phyloP scores from a whole-genome alignment of 78 protist species.

The Planoprotostelium fungivorum region DNA sequence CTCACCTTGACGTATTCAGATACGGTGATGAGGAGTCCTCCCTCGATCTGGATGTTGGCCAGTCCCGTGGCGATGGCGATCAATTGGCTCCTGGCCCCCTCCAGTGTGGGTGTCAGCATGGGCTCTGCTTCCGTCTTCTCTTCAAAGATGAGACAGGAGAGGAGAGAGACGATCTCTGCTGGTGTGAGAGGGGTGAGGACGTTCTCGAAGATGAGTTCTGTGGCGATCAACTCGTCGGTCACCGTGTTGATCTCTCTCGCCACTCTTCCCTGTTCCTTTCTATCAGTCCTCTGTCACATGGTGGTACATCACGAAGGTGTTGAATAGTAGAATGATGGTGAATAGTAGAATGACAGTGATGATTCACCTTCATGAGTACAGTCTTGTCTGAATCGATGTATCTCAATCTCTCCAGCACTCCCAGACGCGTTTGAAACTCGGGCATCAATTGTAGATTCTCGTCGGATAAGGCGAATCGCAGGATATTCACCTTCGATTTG shows the following conservation, averaged over 20 bases:
- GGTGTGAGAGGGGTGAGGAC: slow-evolving; percentile 64
- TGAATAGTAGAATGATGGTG: too few species aligned
- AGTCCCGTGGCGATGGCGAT: slow-evolving; percentile 6
- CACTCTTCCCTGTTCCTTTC: slow-evolving; percentile 65
- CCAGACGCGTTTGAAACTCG: slow-evolving; percentile 73
- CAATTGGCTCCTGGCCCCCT: slow-evolving; percentile 16
- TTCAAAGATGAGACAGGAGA: slow-evolving; percentile 68
- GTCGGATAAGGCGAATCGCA: slow-evolving; percentile 32
- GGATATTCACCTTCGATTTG: slow-evolving; percentile 4
- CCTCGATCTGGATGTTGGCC: slow-evolving; percentile 29
- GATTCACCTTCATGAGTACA: slow-evolving; percentile 65
- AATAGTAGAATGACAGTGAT: too few species aligned
- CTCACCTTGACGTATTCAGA: slow-evolving; percentile 7
- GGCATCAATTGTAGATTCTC: slow-evolving; percentile 76
- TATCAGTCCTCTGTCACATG: too few species aligned
- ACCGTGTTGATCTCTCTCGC: slow-evolving; percentile 75
- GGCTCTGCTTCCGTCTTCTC: slow-evolving; percentile 59
- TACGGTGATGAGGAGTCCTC: slow-evolving; percentile 39
- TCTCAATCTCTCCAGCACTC: slow-evolving; percentile 45
- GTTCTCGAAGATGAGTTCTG: slow-evolving; percentile 87
- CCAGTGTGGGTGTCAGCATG: slow-evolving; percentile 37
- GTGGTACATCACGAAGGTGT: too few species aligned
- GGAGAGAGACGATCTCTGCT: slow-evolving; percentile 69
- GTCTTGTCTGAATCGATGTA: slow-evolving; percentile 55
- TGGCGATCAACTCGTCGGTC: slow-evolving; percentile 72